Evolutionary conservation across 352 stramenopile species (phyloP), one percentile per base, ranked within the genome.

Genomic region (Phytophthora nicotianae): DNA sequence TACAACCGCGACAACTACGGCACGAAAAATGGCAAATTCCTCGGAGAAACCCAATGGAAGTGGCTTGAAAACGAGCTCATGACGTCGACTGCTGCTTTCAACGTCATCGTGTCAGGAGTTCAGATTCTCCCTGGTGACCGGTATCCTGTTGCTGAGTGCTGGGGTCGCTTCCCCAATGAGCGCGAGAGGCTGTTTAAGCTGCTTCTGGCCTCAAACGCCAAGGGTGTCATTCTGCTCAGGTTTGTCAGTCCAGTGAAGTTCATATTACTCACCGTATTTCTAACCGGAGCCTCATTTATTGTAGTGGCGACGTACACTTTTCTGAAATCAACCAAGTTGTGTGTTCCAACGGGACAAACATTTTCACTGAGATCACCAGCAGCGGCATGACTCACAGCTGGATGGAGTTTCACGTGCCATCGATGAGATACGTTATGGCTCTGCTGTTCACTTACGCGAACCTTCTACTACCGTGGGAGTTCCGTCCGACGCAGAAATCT

Each of bases 301-400:
- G 35, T 42, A 96, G 79, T 76, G 95, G 95, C 3, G 95, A 98
- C 72, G 91, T 98, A 0, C 94, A 98, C 60, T 97, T 97, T 60
- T 77, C 82, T 6, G 91, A 98, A 68, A 79, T 98, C 62, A 91
- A 97, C 64, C 86, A 96, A 52, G 95, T 97, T 38, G 76, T 96
- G 54, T 98, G 94, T 68, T 81, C 80, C 2, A 74, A 73, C 37
- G 83, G 75, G 47, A 49, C 66, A 26, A 88, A 86, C 24, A 73
- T 75, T 17, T 77, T 91, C 50, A 91, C 85, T 3, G 85, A 93
- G 53, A 90, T 98, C 38, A 98, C 94, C 3, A 98, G 90, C 42
- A 97, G 86, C 13, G 94, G 94, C 21, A 89, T 98, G 86, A 98
- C 93, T 5, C 93, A 98, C 62, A 97, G 91, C 29, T 98, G 95